phyloP scores from a whole-genome alignment of 352 stramenopile genomes.

The Pythium rhizo-oryzae region DNA sequence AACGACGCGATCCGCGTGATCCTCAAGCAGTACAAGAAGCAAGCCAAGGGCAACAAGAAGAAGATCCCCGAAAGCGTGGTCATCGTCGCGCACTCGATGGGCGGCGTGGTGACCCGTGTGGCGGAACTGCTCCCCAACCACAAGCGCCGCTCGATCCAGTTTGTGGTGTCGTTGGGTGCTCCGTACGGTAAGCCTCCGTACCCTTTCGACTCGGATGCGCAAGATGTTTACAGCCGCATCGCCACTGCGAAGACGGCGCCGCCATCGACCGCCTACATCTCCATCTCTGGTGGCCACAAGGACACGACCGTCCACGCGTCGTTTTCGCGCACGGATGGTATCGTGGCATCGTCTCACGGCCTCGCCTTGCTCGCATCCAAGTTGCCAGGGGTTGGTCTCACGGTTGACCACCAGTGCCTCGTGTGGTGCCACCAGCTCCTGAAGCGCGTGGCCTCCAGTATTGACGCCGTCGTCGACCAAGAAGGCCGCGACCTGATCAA shows the following conservation, averaged over 20 bases:
- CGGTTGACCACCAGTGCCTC: slow-evolving; percentile 83
- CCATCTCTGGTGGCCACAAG: slow-evolving; percentile 81
- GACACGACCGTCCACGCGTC: slow-evolving; percentile 75
- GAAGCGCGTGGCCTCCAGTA: slow-evolving; percentile 56
- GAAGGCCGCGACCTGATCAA: slow-evolving; percentile 47
- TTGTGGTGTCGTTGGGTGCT: slow-evolving; percentile 72
- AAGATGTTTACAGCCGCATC: slow-evolving; percentile 53
- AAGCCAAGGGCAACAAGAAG: slow-evolving; percentile 31
- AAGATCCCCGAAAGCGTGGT: slow-evolving; percentile 59
- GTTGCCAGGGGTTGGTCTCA: slow-evolving; percentile 60
- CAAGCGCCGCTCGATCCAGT: slow-evolving; percentile 70
- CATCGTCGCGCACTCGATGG: slow-evolving; percentile 87
- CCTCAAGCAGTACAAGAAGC: slow-evolving; percentile 72
- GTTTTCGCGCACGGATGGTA: slow-evolving; percentile 37
- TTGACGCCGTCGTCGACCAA: slow-evolving; percentile 63
- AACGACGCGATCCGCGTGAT: slow-evolving; percentile 78
- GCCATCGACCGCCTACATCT: slow-evolving; percentile 57
- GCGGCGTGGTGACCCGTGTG: slow-evolving; percentile 66
- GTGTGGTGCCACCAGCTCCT: slow-evolving; percentile 88
- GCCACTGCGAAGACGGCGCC: not conserved
- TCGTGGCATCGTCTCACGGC: slow-evolving; percentile 33
- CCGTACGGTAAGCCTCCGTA: slow-evolving; percentile 61
- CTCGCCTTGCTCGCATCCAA: slow-evolving; percentile 58
- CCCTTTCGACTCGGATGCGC: slow-evolving; percentile 70
- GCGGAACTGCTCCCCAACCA: slow-evolving; percentile 77